These are phyloP conservation scores for Curvularia sp. DNA, from an alignment of 2,329 filamentous ascomycete species.

Conservation along the genomic window DNA sequence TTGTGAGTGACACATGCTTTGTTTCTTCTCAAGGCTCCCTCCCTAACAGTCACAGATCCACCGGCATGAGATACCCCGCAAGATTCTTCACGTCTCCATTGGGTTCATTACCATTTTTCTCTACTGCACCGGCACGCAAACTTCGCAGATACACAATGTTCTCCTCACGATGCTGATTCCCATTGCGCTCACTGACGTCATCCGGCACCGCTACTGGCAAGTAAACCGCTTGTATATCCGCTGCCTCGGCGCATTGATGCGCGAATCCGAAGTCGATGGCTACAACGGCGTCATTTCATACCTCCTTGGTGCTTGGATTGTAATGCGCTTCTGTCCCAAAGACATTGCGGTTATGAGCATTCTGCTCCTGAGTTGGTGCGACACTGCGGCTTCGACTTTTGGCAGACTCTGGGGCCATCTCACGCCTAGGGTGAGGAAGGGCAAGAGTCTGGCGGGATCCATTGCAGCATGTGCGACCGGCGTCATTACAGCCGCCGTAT, in stretches of 20 bases:
- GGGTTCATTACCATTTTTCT: constrained; percentile 91
- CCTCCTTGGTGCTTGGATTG: constrained; percentile 85
- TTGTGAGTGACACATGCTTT: constrained; percentile 62
- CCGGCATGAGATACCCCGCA: constrained; percentile 95
- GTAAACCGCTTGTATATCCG: constrained; percentile 90
- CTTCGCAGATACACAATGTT: constrained; percentile 79
- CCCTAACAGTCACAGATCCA: constrained; percentile 62
- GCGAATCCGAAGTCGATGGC: constrained; percentile 90
- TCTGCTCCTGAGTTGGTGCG: constrained; percentile 94
- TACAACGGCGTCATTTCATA: constrained; percentile 99
- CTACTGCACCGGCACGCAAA: constrained; percentile 80
- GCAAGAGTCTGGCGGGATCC: constrained; percentile 91
- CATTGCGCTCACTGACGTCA: constrained; percentile 79
- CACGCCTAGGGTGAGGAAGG: constrained; percentile 81
- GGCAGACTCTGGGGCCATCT: constrained; percentile 88
- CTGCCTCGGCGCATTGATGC: constrained; percentile 88
- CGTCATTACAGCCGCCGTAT: constrained; percentile 80
- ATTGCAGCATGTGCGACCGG: constrained; percentile 83
- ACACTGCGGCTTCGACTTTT: constrained; percentile 94
- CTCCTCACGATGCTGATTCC: constrained; percentile 82
- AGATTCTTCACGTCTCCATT: constrained; percentile 92
- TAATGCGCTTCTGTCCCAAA: constrained; percentile 88
- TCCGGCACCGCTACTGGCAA: constrained; percentile 80
- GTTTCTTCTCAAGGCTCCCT: background rate
- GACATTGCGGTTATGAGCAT: constrained; percentile 90